Evolutionary conservation across 805 yeast genomes (phyloP).

Genomic region (Myxozyma vanderwaltii): DNA sequence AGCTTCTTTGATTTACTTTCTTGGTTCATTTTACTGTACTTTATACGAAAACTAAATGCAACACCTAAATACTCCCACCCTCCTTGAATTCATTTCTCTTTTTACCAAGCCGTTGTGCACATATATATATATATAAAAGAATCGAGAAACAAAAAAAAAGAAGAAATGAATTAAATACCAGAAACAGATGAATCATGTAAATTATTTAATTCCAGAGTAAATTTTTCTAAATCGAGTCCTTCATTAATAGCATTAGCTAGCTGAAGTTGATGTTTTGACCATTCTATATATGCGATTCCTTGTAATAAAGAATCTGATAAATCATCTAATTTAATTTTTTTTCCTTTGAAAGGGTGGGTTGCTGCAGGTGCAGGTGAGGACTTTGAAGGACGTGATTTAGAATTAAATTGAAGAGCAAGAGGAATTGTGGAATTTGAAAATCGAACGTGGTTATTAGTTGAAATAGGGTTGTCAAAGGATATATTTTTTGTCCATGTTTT

Average conservation of each 20-base stretch:
- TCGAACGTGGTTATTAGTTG: conserved; percentile 7
- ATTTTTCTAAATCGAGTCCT: conserved; percentile 8
- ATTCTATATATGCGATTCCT: conserved; percentile 50
- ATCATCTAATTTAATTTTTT: conserved; percentile 54
- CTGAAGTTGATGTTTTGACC: conserved; percentile 41
- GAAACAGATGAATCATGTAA: not conserved
- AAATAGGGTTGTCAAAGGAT: not conserved
- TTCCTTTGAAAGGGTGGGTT: not conserved
- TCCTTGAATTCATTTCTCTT: too few relatives aligned
- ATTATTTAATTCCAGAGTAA: not conserved
- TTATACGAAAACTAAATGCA: too few relatives aligned
- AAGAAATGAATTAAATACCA: not conserved
- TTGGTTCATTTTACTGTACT: too few relatives aligned
- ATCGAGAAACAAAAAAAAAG: too few relatives aligned
- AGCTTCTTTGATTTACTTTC: too few relatives aligned
- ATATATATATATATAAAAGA: too few relatives aligned
- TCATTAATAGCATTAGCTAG: conserved; percentile 4
- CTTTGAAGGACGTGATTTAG: not conserved
- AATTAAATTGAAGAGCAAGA: conserved; percentile 1
- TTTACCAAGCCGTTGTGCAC: too few relatives aligned
- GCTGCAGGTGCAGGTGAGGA: not conserved
- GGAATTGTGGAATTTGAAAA: conserved; percentile 8
- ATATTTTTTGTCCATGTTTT: conserved; percentile 10
- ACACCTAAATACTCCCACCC: too few relatives aligned
- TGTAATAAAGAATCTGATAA: conserved; percentile 60